Base-by-base conservation (phyloP, 2,329 filamentous ascomycete genomes). In the Furcasterigmium furcatum region DNA sequence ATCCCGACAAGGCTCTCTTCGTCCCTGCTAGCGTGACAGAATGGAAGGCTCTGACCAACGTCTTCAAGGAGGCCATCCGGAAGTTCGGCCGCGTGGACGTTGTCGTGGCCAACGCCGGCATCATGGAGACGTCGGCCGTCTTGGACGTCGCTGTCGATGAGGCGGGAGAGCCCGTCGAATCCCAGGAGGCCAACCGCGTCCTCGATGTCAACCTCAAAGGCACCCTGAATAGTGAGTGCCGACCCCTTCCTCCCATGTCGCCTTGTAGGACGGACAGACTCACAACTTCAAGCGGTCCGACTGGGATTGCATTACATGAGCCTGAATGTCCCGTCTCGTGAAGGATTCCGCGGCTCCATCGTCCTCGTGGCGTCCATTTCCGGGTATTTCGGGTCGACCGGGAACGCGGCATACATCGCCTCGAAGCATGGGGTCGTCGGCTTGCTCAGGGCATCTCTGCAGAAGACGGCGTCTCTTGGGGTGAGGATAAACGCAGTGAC, bases 21-120 rank as follows among this genome's bases (percentile, higher is more conserved):
- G 35, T 43, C 8, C 45, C 40, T 2, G 34, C 41, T 2, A 42
- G 30, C 14, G 41, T 46, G n/a, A 29, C 34, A 14, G 32, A 43
- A 8, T 46, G 45, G 45, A n/a, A 29, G 19, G 32, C 38, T 8
- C 9, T 46, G 45, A 38, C 8, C 18, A 21, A 40, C 9, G 16
- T 12, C 19, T 41, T 85, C 9, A 57, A 74, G 50, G 67, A 50
- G 13, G 75, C 73, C 12, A 74, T 80, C 1, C 59, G 66, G 3
- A 65, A 73, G 36, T 62, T 85, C 2, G 82, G 80, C 1, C 74
- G 76, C 8, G 49, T 72, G n/a, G 56, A 58, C 38, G 66, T 65
- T 19, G 66, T 67, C 60, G 66, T 84, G 8, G 80, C 80, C 22
- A 84, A 84, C 48, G 81, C 81, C 0, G 81, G 79, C 7, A 80